Base-by-base conservation (phyloP, 2,329 filamentous ascomycete genomes). In the Alternaria longipes region DNA sequence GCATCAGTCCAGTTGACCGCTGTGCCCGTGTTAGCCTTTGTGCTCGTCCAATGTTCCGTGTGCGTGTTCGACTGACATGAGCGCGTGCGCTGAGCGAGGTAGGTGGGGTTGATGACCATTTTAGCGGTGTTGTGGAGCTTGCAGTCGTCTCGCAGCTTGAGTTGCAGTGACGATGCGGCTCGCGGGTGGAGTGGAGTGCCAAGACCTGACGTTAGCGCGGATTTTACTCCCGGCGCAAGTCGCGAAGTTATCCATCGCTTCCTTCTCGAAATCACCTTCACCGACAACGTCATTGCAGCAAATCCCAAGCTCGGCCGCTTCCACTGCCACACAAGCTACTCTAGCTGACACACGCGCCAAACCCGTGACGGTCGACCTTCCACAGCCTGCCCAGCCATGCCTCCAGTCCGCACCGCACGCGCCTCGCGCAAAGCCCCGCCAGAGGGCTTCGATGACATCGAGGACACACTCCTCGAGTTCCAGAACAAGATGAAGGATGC, bases 401-500 rank as follows among this genome's bases (percentile, higher is more conserved):
- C 92, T 51, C 88, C 91, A 55, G 89, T 94, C 69, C 87, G 92
- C 63, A 90, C 90, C 68, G 85, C 71, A 54, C 71, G 89, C 47
- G 90, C 89, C 64, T 92, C 91, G 81, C 87, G 90, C 76, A 95
- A 94, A 83, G 88, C 92, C 54, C 92, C 92, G 46, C 92, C 92
- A 54, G 91, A 92, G 56, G 92, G 92, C 79, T 96, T 95, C 84
- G 89, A 90, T 75, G 92, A 96, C 77, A 92, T 96, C 79, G 92
- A 94, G 79, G 90, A 93, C 76, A 92, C 93, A 70, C 88, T 95
- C 42, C 87, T 95, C 71, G 90, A 94, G 73, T 95, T 95, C 82
- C 84, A 86, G 73, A 94, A 94, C 85, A 93, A 94, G 84, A 94
- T 96, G 91, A 95, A 94, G 81, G 92, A 96, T 76, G 95, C 95